phyloP scores from a whole-genome alignment of 2,329 filamentous ascomycete genomes.

The Venturia oleaginea region DNA sequence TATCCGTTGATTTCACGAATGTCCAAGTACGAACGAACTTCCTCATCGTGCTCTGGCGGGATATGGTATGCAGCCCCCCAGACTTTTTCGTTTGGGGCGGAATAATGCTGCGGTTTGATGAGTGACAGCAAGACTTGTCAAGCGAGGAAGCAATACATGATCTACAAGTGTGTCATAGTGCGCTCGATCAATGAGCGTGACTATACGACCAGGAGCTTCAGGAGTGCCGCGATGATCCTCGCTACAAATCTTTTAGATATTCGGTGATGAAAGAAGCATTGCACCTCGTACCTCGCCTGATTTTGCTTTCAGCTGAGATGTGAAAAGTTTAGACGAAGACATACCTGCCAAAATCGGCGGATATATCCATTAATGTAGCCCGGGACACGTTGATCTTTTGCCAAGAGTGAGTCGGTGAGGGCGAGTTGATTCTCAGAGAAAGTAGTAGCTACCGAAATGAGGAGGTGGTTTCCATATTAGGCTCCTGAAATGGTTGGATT shows the following conservation, averaged over 20 bases:
- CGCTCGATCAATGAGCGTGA: conserved; percentile 76
- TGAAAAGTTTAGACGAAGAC: conserved; percentile 23
- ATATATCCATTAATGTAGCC: conserved; percentile 93
- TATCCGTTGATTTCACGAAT: conserved; percentile 98
- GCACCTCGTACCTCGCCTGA: conserved; percentile 24
- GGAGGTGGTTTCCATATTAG: conserved; percentile 98
- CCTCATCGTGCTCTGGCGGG: conserved; percentile 57
- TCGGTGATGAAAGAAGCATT: too few relatives aligned
- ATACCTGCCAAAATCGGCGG: conserved; percentile 93
- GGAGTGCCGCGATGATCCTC: conserved; percentile 93
- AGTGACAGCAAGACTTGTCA: not conserved
- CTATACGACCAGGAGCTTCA: conserved; percentile 77
- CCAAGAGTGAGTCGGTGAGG: not conserved
- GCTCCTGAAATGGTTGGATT: conserved; percentile 48
- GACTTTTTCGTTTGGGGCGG: conserved; percentile 50
- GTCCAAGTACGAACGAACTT: conserved; percentile 85
- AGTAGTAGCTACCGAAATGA: conserved; percentile 63
- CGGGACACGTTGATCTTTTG: conserved; percentile 67
- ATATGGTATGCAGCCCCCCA: conserved; percentile 95
- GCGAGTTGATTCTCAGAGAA: not conserved
- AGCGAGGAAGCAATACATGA: conserved; percentile 39
- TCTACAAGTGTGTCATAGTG: conserved; percentile 71
- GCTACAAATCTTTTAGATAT: conserved; percentile 38
- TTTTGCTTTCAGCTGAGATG: not conserved
- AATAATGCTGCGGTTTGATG: conserved; percentile 35